phyloP scores from a whole-genome alignment of 305 asterid species.

The Fraxinus nigra region DNA sequence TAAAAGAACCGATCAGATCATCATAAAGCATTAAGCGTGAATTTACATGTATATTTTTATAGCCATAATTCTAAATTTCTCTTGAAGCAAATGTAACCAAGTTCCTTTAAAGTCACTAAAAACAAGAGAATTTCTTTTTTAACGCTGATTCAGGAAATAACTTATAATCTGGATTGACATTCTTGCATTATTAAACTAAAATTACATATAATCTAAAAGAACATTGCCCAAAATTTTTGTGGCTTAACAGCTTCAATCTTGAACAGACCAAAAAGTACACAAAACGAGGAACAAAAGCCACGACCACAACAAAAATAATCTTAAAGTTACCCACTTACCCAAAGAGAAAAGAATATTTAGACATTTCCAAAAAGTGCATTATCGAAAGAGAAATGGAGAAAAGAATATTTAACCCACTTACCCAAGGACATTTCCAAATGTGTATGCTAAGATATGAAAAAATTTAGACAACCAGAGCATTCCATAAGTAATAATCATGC shows the following conservation, averaged over 20 bases:
- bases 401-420: background rate
- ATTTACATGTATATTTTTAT: background rate
- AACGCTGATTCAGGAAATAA: background rate
- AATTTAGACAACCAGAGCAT: background rate
- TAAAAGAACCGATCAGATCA: background rate
- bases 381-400: background rate
- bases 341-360: background rate
- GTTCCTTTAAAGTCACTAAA: background rate
- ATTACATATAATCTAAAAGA: background rate
- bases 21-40: background rate
- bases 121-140: too few relatives aligned
- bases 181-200: background rate
- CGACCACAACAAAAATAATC: background rate
- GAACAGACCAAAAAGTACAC: constrained; percentile 1
- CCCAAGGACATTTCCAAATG: background rate
- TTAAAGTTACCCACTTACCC: background rate
- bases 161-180: background rate
- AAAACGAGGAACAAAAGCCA: constrained; percentile 3
- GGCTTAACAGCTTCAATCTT: constrained; percentile 4
- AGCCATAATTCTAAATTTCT: background rate
- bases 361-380: background rate
- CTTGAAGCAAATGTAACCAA: background rate
- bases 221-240: background rate
- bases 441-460: background rate
- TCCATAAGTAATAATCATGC: background rate